Evolutionary conservation across 225 moss, liverwort and hornwort species (phyloP).

Genomic region (Anthoceros angustus): DNA sequence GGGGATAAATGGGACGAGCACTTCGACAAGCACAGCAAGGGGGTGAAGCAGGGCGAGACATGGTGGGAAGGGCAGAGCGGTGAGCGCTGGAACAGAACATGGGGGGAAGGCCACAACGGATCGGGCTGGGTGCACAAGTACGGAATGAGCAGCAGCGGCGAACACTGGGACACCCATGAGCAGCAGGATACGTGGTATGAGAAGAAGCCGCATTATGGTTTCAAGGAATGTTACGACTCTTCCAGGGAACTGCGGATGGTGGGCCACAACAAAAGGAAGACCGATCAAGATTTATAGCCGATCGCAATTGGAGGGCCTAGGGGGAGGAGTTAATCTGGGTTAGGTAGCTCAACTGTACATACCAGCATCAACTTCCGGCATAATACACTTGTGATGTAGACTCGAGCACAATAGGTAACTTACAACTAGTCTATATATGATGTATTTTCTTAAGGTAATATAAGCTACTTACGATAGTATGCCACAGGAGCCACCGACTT

Average conservation of each 20-base stretch:
- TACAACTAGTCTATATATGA: too few relatives aligned
- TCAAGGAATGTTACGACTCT: slow-evolving; percentile 60
- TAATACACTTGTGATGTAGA: too few relatives aligned
- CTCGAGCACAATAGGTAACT: too few relatives aligned
- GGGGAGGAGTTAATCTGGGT: too few relatives aligned
- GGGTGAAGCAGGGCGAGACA: slow-evolving; percentile 80
- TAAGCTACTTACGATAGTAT: too few relatives aligned
- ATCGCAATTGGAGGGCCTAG: too few relatives aligned
- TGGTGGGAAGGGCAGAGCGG: slow-evolving; percentile 66
- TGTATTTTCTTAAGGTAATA: too few relatives aligned
- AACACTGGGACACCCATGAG: slow-evolving; percentile 83
- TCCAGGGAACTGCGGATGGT: slow-evolving; percentile 49
- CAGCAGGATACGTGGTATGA: slow-evolving; percentile 64
- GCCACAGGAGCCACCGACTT: too few relatives aligned
- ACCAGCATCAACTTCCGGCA: too few relatives aligned
- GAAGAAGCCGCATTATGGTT: slow-evolving; percentile 62
- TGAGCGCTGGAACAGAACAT: slow-evolving; percentile 80
- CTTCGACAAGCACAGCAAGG: slow-evolving; percentile 47
- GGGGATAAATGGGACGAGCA: slow-evolving; percentile 99
- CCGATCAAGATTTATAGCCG: too few relatives aligned
- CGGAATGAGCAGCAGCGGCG: slow-evolving; percentile 83
- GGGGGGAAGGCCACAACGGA: slow-evolving; percentile 89
- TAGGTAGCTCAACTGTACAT: too few relatives aligned
- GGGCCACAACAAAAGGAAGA: slow-evolving; percentile 28
- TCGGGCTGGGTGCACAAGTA: slow-evolving; percentile 98